phyloP scores from a whole-genome alignment of 2,329 filamentous ascomycete genomes.

The Penicillium hesseltinei region DNA sequence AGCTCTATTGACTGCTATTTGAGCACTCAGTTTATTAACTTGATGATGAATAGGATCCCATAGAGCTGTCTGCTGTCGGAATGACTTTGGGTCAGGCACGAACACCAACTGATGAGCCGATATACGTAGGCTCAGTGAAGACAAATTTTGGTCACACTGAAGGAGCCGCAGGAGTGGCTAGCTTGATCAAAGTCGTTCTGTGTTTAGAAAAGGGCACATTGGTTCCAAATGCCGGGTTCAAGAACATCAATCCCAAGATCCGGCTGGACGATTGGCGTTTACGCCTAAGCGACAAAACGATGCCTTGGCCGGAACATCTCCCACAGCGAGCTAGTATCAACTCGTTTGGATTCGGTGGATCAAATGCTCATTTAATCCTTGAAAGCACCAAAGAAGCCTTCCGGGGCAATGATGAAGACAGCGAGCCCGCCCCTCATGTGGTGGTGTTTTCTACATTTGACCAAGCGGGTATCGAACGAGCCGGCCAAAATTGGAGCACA shows the following conservation, averaged over 20 bases:
- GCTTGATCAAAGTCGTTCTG: slow-evolving; percentile 47
- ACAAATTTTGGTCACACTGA: slow-evolving; percentile 50
- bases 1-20: accelerated
- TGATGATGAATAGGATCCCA: slow-evolving; percentile 12
- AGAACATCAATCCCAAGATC: slow-evolving; percentile 44
- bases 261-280: slow-evolving; percentile 26
- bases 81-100: slow-evolving; percentile 16
- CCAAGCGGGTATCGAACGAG: slow-evolving; percentile 20
- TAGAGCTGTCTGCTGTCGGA: slow-evolving; percentile 19
- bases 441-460: slow-evolving; percentile 19
- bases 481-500: slow-evolving; percentile 13
- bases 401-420: slow-evolving; percentile 5
- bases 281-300: slow-evolving; percentile 13
- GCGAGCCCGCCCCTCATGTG: slow-evolving; percentile 12
- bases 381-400: slow-evolving; percentile 20
- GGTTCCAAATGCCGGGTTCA: slow-evolving; percentile 47
- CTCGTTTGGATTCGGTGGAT: slow-evolving; percentile 32
- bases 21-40: background rate
- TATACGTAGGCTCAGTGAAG: slow-evolving; percentile 33
- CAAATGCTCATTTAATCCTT: slow-evolving; percentile 26
- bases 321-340: slow-evolving; percentile 25
- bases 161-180: slow-evolving; percentile 51
- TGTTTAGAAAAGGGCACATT: slow-evolving; percentile 43
- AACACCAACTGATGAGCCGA: slow-evolving; percentile 12
- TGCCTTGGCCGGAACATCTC: slow-evolving; percentile 21